Percentiles rank a stretch among this genome's conserved stretches.
Conservation (phyloP, 2,329 filamentous ascomycete species). For the Tolypocladium paradoxum region DNA sequence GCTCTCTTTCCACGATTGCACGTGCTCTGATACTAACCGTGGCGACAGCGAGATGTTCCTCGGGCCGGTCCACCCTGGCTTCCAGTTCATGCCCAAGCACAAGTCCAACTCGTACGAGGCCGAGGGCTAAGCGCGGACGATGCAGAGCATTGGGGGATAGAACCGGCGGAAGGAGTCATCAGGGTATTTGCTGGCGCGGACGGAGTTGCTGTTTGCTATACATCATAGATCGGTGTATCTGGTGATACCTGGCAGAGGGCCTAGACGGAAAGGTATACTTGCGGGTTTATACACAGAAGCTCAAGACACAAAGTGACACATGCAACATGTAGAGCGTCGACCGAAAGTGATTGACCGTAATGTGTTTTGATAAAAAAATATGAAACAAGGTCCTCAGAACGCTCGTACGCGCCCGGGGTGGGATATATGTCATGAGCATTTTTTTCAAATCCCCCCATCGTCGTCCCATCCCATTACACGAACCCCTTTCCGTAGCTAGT, state of each 20-base stretch:
- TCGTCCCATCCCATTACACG: background rate
- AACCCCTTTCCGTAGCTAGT: background rate
- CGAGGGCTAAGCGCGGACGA: slow-evolving; percentile 40
- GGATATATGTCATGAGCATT: background rate
- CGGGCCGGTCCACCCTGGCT: slow-evolving; percentile 78
- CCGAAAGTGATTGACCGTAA: background rate
- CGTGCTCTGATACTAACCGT: slow-evolving; percentile 5
- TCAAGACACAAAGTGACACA: background rate
- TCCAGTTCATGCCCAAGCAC: slow-evolving; percentile 95
- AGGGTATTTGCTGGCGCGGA: background rate
- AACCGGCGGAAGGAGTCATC: background rate
- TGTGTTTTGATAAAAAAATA: background rate
- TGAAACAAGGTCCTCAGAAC: background rate
- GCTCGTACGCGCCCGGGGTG: background rate
- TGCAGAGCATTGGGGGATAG: background rate
- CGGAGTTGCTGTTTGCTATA: background rate
- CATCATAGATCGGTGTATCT: background rate
- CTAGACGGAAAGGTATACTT: background rate
- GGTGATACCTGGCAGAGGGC: background rate
- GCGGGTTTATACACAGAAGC: background rate
- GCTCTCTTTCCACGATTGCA: background rate
- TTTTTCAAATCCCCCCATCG: background rate
- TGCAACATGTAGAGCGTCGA: background rate
- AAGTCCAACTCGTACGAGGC: slow-evolving; percentile 87
- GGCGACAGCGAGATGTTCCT: slow-evolving; percentile 84